A percentile compares a stretch with the other conserved stretches of the same genome.
Conservation (phyloP, 2,329 filamentous ascomycete genomes). For the Neofusicoccum umdonicola region DNA sequence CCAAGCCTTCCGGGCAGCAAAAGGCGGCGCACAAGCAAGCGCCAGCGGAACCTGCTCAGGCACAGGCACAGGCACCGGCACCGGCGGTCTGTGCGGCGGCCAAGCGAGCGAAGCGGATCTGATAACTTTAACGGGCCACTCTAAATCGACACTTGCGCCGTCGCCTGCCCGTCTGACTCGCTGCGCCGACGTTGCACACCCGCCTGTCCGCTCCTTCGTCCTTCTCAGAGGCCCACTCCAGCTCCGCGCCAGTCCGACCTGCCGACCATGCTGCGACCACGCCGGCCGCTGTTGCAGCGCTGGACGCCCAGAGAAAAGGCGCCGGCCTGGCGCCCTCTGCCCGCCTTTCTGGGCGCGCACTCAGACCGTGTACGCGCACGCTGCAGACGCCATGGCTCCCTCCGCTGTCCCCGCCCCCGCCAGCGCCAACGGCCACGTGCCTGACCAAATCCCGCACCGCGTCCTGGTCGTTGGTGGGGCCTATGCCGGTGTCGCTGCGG, state of each 20-base stretch:
- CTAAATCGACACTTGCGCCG: neutral
- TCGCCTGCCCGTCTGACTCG: neutral
- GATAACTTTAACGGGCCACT: slow-evolving; percentile 12
- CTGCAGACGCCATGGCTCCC: neutral
- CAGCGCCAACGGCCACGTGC: neutral
- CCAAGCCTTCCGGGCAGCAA: neutral
- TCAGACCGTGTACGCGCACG: neutral
- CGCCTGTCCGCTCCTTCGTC: neutral
- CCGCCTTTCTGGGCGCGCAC: neutral
- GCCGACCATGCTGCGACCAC: too few relatives aligned
- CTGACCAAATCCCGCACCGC: neutral
- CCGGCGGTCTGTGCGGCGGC: neutral
- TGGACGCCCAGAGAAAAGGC: neutral
- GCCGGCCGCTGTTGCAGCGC: too few relatives aligned
- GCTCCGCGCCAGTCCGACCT: neutral
- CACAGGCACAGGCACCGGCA: too few relatives aligned
- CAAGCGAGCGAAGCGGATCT: slow-evolving; percentile 7
- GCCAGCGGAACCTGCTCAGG: too few relatives aligned
- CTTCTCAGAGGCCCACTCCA: neutral
- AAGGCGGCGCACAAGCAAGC: too few relatives aligned
- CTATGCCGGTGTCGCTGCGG: slow-evolving; percentile 67
- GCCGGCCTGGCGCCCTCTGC: neutral
- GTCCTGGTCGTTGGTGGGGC: slow-evolving; percentile 69
- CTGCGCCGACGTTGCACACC: neutral
- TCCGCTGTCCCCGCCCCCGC: neutral